Percentiles rank a stretch among this genome's conserved stretches.
Evolutionary conservation across 345 rosid genomes (phyloP).

Genomic region (Schrenkiella parvula): DNA sequence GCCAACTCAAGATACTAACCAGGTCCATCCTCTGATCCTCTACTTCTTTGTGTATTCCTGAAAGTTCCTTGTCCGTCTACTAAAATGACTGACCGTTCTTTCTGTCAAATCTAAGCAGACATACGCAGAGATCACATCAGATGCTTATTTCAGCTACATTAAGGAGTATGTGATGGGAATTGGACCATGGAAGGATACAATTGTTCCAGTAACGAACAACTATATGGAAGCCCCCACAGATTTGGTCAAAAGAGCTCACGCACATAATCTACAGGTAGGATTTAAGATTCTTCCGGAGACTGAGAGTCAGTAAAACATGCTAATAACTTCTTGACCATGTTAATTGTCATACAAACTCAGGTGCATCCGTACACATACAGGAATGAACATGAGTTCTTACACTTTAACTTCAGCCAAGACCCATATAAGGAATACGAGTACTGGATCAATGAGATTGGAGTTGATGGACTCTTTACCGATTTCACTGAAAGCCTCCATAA

Average conservation of each 20-base stretch:
- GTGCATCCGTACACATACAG: conserved; percentile 93
- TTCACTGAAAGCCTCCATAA: conserved; percentile 79
- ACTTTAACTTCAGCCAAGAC: conserved; percentile 74
- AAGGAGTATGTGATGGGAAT: conserved; percentile 85
- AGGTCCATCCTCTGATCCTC: conserved; percentile 43
- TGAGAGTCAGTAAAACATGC: not conserved
- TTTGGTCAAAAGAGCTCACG: conserved; percentile 84
- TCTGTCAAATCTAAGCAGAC: conserved; percentile 45
- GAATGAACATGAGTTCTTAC: conserved; percentile 54
- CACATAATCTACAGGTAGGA: conserved; percentile 66
- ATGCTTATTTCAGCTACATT: conserved; percentile 60
- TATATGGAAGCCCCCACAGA: conserved; percentile 69
- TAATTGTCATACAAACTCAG: conserved; percentile 37
- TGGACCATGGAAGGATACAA: conserved; percentile 97
- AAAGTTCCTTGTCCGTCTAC: not conserved
- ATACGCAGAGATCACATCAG: conserved; percentile 85
- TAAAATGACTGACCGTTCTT: not conserved
- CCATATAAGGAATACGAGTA: conserved; percentile 67
- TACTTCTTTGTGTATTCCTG: not conserved
- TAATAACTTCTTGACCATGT: conserved; percentile 9
- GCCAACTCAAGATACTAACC: conserved; percentile 87
- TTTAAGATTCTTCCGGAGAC: not conserved
- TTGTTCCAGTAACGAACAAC: conserved; percentile 61
- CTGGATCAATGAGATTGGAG: conserved; percentile 77
- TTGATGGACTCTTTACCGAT: conserved; percentile 92